These are phyloP conservation scores for Arthonia radiata DNA, from an alignment of 495 filamentous ascomycete species.

Conservation along the genomic window DNA sequence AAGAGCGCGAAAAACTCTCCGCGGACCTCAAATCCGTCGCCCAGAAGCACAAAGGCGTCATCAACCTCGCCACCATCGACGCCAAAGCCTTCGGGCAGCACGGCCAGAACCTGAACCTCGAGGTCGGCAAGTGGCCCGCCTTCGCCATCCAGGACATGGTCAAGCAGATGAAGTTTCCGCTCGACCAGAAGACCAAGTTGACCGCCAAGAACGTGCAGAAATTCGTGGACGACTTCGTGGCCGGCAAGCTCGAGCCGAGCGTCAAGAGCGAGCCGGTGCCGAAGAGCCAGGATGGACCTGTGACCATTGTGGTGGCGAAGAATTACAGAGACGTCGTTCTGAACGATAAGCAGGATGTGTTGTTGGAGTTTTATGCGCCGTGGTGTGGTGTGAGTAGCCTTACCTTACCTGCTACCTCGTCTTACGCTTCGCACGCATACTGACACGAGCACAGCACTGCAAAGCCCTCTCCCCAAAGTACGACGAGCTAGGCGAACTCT, in stretches of 20 bases:
- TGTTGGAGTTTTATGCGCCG: constrained; percentile 95
- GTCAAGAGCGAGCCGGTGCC: constrained; percentile 97
- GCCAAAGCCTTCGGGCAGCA: constrained; percentile 88
- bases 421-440: constrained; percentile 5
- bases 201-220: constrained; percentile 46
- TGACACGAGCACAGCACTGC: neutral
- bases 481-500: constrained; percentile 63
- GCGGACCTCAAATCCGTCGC: constrained; percentile 37
- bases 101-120: constrained; percentile 90
- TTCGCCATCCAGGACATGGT: constrained; percentile 92
- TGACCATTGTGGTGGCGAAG: constrained; percentile 75
- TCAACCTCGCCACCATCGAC: constrained; percentile 97
- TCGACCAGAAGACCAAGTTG: constrained; percentile 61
- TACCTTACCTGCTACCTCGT: neutral
- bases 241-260: constrained; percentile 76
- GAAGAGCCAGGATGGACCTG: constrained; percentile 77
- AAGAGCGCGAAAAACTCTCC: constrained; percentile 64
- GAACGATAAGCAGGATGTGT: constrained; percentile 84
- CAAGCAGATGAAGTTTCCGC: constrained; percentile 96
- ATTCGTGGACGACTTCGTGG: constrained; percentile 72
- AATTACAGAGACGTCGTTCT: constrained; percentile 85
- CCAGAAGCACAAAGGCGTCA: constrained; percentile 48
- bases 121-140: constrained; percentile 79
- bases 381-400: constrained; percentile 78
- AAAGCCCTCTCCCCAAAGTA: constrained; percentile 41